These are phyloP conservation scores for Ophiostoma tasmaniense DNA, from an alignment of 2,329 filamentous ascomycete species.

Conservation along the genomic window DNA sequence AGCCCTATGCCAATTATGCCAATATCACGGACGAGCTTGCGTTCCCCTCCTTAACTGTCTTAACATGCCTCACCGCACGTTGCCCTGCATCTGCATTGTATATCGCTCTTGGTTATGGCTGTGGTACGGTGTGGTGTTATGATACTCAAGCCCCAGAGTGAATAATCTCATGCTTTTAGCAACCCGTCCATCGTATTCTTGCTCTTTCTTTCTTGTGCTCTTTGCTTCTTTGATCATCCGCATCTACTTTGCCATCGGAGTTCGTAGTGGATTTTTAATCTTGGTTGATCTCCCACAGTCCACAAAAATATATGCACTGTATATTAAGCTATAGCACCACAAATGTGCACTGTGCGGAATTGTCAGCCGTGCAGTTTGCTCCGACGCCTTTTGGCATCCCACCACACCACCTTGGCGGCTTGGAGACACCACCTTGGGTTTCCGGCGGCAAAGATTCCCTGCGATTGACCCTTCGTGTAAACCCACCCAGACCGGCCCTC, in stretches of 20 bases:
- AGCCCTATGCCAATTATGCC: background rate
- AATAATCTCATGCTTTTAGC: background rate
- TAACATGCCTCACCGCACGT: background rate
- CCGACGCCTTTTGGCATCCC: conserved; percentile 5
- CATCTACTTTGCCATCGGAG: background rate
- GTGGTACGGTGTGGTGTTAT: background rate
- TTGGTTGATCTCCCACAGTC: background rate
- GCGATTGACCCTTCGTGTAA: background rate
- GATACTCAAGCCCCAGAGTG: background rate
- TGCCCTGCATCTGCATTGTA: background rate
- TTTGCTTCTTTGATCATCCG: background rate
- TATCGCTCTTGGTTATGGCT: background rate
- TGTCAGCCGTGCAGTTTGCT: conserved; percentile 14
- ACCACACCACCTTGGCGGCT: background rate
- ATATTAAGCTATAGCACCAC: background rate
- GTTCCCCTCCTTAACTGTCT: background rate
- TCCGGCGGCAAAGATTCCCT: background rate
- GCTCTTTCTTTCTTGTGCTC: background rate
- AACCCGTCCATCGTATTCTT: background rate
- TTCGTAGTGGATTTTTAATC: background rate
- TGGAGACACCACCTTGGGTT: background rate
- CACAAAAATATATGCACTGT: background rate
- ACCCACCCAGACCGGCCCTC: background rate
- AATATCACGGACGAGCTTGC: background rate
- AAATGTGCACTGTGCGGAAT: background rate